These are phyloP conservation scores for Russula sp. DNA, from an alignment of 768 basidiomycete species.

Conservation along the genomic window DNA sequence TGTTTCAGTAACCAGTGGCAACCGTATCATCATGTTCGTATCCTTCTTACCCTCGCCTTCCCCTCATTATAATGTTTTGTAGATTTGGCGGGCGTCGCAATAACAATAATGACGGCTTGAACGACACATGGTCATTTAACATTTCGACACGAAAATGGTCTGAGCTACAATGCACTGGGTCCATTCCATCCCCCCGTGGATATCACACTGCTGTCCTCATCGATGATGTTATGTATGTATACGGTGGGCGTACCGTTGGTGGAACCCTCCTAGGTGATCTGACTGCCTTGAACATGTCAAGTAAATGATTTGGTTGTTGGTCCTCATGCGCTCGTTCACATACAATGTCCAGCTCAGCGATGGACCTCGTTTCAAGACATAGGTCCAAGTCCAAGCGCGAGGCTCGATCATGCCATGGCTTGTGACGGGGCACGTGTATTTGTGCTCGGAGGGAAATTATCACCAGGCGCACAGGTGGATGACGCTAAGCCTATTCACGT, in stretches of 20 bases:
- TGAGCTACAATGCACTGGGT: slow-evolving; percentile 93
- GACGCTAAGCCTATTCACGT: slow-evolving; percentile 81
- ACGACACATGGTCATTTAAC: slow-evolving; percentile 97
- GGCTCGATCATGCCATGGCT: slow-evolving; percentile 97
- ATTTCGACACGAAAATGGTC: slow-evolving; percentile 77
- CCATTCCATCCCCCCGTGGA: slow-evolving; percentile 91
- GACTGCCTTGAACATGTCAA: slow-evolving; percentile 95
- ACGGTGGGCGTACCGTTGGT: slow-evolving; percentile 94
- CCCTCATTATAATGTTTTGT: too few relatives aligned
- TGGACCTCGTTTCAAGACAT: slow-evolving; percentile 99
- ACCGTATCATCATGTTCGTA: too few relatives aligned
- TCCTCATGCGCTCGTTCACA: neutral
- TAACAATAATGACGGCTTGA: slow-evolving; percentile 97
- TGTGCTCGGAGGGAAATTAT: slow-evolving; percentile 88
- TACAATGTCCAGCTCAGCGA: slow-evolving; percentile 68
- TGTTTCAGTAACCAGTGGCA: slow-evolving; percentile 36
- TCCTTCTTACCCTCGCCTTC: too few relatives aligned
- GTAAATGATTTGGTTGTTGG: slow-evolving; percentile 52
- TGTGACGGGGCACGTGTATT: slow-evolving; percentile 84
- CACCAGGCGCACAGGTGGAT: slow-evolving; percentile 59
- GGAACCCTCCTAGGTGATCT: slow-evolving; percentile 94
- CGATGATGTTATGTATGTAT: slow-evolving; percentile 96
- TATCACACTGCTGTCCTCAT: slow-evolving; percentile 95
- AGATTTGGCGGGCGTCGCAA: slow-evolving; percentile 86
- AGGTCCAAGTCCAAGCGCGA: slow-evolving; percentile 89